Percentiles rank a stretch among this genome's conserved stretches.
These are phyloP conservation scores for Agrostemma githago DNA, from an alignment of 148 eudicot genomes.

Conservation along the genomic window DNA sequence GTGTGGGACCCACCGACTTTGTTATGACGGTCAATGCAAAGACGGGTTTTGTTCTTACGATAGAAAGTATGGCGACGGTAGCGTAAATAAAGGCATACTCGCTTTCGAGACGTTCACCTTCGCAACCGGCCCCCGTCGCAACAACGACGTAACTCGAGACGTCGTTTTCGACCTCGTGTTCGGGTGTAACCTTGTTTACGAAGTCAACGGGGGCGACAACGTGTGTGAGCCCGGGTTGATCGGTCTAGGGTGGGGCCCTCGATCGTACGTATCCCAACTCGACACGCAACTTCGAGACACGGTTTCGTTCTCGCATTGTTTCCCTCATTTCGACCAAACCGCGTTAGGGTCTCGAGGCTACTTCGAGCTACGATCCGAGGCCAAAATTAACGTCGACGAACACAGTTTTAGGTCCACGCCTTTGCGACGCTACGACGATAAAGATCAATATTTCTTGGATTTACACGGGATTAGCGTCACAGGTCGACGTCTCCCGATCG, in stretches of 20 bases:
- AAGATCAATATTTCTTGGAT: not conserved
- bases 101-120: constrained; percentile 16
- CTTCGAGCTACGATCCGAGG: constrained; percentile 1
- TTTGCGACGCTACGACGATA: not conserved
- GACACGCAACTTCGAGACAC: too few relatives aligned
- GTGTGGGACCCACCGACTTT: not conserved
- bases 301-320: constrained; percentile 18
- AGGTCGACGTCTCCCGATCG: not conserved
- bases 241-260: constrained; percentile 15
- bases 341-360: not conserved
- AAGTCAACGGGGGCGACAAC: too few relatives aligned
- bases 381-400: too few relatives aligned
- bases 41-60: not conserved
- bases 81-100: not conserved
- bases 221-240: not conserved
- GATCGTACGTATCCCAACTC: constrained; percentile 4
- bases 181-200: not conserved
- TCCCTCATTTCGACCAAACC: not conserved
- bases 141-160: not conserved
- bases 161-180: not conserved
- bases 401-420: not conserved
- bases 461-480: not conserved
- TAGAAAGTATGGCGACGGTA: not conserved
- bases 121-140: not conserved
- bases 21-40: not conserved